Conservation (phyloP, 139 green algal species). For the Auxenochlorella pyrenoidosa region DNA sequence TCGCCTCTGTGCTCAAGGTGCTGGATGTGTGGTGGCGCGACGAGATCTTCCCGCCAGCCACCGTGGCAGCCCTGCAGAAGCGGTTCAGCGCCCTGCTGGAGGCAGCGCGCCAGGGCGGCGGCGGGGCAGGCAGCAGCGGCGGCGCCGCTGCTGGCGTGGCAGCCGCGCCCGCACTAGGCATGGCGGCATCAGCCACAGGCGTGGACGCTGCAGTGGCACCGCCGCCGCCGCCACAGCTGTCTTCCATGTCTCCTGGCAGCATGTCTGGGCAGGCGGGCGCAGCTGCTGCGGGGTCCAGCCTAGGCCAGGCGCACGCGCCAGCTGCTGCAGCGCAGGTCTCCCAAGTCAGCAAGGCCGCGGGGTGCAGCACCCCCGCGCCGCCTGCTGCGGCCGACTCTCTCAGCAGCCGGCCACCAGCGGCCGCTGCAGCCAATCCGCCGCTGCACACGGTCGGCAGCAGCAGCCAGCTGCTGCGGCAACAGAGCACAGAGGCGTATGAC, state of each 20-base stretch:
- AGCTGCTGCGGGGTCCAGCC: neutral
- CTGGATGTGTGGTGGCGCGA: constrained; percentile 34
- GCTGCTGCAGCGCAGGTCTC: neutral
- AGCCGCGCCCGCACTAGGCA: neutral
- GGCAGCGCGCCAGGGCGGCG: neutral
- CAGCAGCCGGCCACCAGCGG: neutral
- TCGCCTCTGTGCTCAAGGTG: constrained; percentile 19
- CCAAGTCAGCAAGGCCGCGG: neutral
- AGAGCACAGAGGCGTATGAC: neutral
- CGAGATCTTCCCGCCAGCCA: constrained; percentile 15
- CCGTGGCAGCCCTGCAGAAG: neutral
- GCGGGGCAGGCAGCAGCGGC: neutral
- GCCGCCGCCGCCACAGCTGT: neutral
- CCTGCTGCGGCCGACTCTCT: neutral
- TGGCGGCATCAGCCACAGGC: neutral
- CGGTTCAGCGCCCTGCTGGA: neutral
- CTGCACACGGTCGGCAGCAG: constrained; percentile 11
- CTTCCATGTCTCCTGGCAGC: constrained; percentile 28
- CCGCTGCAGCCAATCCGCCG: neutral
- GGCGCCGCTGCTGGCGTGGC: neutral
- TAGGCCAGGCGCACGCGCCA: neutral
- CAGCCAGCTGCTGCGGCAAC: constrained; percentile 21
- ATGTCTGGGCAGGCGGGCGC: neutral
- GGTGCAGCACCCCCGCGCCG: neutral
- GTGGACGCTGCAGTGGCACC: neutral